Conservation (phyloP, 2,329 filamentous ascomycete genomes). For the Didymella pomorum region DNA sequence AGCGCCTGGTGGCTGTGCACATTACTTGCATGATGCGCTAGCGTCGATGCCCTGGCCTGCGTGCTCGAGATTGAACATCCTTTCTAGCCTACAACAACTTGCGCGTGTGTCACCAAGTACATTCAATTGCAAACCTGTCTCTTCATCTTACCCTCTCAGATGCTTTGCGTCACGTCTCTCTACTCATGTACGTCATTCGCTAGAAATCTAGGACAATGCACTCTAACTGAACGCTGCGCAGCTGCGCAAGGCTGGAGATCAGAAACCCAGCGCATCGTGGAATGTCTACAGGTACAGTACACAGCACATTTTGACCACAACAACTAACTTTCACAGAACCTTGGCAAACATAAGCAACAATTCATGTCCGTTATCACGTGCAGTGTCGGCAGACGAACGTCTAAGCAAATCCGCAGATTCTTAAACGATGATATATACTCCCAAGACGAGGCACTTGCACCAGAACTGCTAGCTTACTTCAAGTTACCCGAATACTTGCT, state of each 20-base stretch:
- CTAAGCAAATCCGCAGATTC: background rate
- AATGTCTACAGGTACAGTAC: background rate
- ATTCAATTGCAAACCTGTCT: background rate
- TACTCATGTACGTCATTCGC: background rate
- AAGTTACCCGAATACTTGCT: slow-evolving; percentile 22
- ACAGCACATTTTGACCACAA: background rate
- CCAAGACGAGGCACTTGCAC: slow-evolving; percentile 32
- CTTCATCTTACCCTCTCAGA: background rate
- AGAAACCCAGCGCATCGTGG: background rate
- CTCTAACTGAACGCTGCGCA: background rate
- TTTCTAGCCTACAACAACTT: too few relatives aligned
- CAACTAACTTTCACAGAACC: background rate
- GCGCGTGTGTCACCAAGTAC: background rate
- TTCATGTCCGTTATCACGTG: background rate
- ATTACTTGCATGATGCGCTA: background rate
- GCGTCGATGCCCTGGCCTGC: background rate
- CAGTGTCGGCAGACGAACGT: background rate
- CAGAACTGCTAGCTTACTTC: slow-evolving; percentile 21
- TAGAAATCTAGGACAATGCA: background rate
- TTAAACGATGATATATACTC: slow-evolving; percentile 26
- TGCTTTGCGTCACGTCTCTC: background rate
- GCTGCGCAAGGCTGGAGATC: background rate
- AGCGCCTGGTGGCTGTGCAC: background rate
- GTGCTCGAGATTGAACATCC: too few relatives aligned
- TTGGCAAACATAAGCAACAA: background rate